A percentile compares a stretch with the other conserved stretches of the same genome.
Evolutionary conservation across 1,139 yeast genomes (phyloP).

Genomic region (Taphrina flavorubra): DNA sequence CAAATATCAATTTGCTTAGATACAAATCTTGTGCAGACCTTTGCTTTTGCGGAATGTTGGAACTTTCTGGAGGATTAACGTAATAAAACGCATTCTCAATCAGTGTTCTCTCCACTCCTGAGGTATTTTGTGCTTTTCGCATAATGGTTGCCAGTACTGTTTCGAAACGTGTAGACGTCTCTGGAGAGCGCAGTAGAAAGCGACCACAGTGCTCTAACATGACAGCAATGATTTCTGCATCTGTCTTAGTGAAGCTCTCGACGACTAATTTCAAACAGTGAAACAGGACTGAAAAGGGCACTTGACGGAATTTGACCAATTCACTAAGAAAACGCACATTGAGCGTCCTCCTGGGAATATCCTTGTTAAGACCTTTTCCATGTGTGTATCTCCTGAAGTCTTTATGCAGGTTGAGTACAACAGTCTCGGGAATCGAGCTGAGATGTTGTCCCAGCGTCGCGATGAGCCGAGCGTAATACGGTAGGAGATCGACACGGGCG

Average conservation of each 20-base stretch:
- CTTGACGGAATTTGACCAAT: slow-evolving; percentile 72
- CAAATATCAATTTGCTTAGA: slow-evolving; percentile 52
- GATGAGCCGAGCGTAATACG: slow-evolving; percentile 68
- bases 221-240: slow-evolving; percentile 68
- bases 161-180: slow-evolving; percentile 64
- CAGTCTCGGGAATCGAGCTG: slow-evolving; percentile 62
- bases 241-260: slow-evolving; percentile 64
- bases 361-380: slow-evolving; percentile 58
- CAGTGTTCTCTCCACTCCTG: slow-evolving; percentile 64
- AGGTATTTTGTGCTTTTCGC: slow-evolving; percentile 59
- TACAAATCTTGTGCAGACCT: slow-evolving; percentile 51
- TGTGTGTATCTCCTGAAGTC: slow-evolving; percentile 55
- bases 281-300: slow-evolving; percentile 74
- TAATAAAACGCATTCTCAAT: slow-evolving; percentile 65
- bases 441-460: slow-evolving; percentile 62
- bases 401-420: slow-evolving; percentile 63
- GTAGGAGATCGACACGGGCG: slow-evolving; percentile 50
- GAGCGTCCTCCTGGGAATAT: slow-evolving; percentile 52
- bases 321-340: slow-evolving; percentile 73
- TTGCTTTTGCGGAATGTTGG: slow-evolving; percentile 48
- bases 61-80: slow-evolving; percentile 64
- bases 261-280: slow-evolving; percentile 58
- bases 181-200: slow-evolving; percentile 66
- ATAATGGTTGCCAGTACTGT: slow-evolving; percentile 67
- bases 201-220: slow-evolving; percentile 79